These are phyloP conservation scores for Phtheirospermum japonicum DNA, from an alignment of 257 asterid genomes.

Conservation along the genomic window DNA sequence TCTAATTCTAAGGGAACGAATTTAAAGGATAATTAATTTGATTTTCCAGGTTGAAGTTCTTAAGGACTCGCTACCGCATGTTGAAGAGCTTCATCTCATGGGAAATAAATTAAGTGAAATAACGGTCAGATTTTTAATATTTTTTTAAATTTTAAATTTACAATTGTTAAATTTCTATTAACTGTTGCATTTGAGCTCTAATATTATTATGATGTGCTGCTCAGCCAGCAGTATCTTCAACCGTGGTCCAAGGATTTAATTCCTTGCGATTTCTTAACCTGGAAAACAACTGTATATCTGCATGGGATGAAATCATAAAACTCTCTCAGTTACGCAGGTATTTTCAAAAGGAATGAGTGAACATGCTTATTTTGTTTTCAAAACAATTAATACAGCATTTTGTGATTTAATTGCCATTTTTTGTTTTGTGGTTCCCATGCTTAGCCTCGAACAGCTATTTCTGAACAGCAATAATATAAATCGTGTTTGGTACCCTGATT, in stretches of 20 bases:
- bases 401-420: constrained; percentile 19
- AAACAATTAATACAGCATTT: constrained; percentile 20
- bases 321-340: constrained; percentile 76
- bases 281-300: constrained; percentile 69
- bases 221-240: constrained; percentile 69
- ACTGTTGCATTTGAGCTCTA: neutral
- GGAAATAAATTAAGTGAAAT: constrained; percentile 71
- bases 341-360: constrained; percentile 15
- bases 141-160: no score
- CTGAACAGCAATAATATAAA: constrained; percentile 70
- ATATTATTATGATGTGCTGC: constrained; percentile 25
- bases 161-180: neutral
- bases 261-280: constrained; percentile 73
- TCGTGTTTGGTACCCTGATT: constrained; percentile 60
- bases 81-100: constrained; percentile 90
- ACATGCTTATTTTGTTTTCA: constrained; percentile 1
- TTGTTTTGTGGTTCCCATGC: constrained; percentile 30
- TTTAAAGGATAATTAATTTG: constrained; percentile 22
- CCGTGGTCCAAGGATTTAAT: constrained; percentile 64
- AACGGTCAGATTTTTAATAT: constrained; percentile 38
- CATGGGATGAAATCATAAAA: constrained; percentile 82
- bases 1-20: neutral
- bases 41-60: constrained; percentile 72
- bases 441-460: constrained; percentile 85
- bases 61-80: constrained; percentile 55